These are phyloP conservation scores for Bondarzewia mesenterica DNA, from an alignment of 1,284 basidiomycete genomes.

Conservation along the genomic window DNA sequence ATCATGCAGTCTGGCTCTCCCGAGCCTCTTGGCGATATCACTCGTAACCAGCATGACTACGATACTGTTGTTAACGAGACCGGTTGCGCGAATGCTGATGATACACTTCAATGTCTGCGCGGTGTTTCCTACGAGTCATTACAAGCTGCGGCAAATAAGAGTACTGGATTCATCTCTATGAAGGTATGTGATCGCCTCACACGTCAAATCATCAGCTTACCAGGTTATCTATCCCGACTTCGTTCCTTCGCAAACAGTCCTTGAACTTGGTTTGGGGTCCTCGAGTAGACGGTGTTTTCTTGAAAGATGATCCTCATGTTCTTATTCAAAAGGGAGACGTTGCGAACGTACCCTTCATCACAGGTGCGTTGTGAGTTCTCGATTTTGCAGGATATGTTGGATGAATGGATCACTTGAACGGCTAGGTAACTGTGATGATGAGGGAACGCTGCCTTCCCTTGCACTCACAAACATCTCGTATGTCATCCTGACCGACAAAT, in stretches of 20 bases:
- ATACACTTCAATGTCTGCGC: constrained; percentile 34
- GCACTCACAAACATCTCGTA: constrained; percentile 12
- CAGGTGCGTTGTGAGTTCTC: no score
- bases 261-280: constrained; percentile 19
- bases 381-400: no score
- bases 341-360: no score
- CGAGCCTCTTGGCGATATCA: constrained; percentile 20
- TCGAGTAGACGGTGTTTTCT: constrained; percentile 21
- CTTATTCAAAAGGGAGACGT: constrained; percentile 17
- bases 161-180: constrained; percentile 11
- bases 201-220: no score
- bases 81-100: constrained; percentile 21
- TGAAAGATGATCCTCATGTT: constrained; percentile 16
- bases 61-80: constrained; percentile 23
- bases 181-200: constrained; percentile 1
- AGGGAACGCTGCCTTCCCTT: constrained; percentile 12
- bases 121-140: constrained; percentile 22
- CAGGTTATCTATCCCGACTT: neutral
- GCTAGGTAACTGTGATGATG: constrained; percentile 9
- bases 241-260: constrained; percentile 1
- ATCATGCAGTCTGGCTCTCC: constrained; percentile 30
- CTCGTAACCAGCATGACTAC: constrained; percentile 20
- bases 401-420: neutral
- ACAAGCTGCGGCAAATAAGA: constrained; percentile 21
- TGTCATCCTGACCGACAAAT: no score